phyloP scores from a whole-genome alignment of 2,329 filamentous ascomycete species.

The Tolypocladium guangdongense region DNA sequence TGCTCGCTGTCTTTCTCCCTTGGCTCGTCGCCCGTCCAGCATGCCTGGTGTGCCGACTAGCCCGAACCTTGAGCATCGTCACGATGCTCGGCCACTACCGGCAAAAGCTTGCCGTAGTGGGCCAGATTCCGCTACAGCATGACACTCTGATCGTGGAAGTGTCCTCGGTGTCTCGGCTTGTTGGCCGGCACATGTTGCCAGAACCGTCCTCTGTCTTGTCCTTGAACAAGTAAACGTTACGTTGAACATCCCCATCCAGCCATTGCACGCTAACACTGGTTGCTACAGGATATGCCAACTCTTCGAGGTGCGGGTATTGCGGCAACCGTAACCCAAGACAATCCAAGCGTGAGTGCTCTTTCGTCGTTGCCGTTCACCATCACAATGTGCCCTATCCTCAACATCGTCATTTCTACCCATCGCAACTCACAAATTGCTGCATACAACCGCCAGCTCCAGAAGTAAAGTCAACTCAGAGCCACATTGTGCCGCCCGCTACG shows the following conservation, averaged over 20 bases:
- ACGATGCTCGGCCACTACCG: background rate
- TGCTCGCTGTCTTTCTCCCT: background rate
- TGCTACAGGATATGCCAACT: slow-evolving; percentile 37
- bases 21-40: background rate
- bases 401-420: background rate
- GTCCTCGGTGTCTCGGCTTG: background rate
- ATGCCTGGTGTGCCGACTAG: background rate
- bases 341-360: slow-evolving; percentile 32
- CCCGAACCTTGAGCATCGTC: background rate
- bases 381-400: background rate
- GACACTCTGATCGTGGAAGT: background rate
- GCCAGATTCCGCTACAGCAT: background rate
- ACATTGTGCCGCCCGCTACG: background rate
- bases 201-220: background rate
- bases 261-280: background rate
- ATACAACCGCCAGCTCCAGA: background rate
- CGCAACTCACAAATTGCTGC: background rate
- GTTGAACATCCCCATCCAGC: background rate
- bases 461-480: background rate
- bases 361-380: background rate
- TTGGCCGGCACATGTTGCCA: background rate
- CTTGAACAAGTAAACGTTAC: background rate
- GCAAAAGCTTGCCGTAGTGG: background rate
- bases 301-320: slow-evolving; percentile 43
- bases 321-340: slow-evolving; percentile 35